Base-by-base conservation (phyloP, 2,329 filamentous ascomycete genomes). In the Stagonosporopsis chrysanthemi region DNA sequence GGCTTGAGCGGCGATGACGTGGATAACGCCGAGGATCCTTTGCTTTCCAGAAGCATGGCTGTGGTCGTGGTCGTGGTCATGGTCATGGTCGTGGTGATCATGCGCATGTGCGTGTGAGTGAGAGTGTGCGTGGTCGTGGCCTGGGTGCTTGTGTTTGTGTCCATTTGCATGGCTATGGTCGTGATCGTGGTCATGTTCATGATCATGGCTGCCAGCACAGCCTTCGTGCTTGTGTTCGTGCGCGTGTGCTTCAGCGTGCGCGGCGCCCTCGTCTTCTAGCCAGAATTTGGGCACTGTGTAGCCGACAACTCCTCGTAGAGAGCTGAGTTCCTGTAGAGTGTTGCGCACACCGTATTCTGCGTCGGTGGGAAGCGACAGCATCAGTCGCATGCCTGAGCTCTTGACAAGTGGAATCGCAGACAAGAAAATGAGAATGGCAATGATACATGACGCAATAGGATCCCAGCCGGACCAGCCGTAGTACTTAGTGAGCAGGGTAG, bases 401-500 rank as follows among this genome's bases (percentile, higher is more conserved):
- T 87, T 87, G 22, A 99, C 92, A 0, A 99, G 84, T 0, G 95
- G 95, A 28, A 94, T 86, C 0, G 95, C 91, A 8, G 93, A 96
- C n/a, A 90, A 84, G 74, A 97, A 93, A 64, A 99, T 99, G 43
- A 99, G 83, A 24, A 95, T 83, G 0, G 95, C 94, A 65, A 99
- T 99, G 58, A 97, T 83, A 75, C 93, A 96, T 0, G 94, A 97
- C 0, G 95, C 95, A 19, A 98, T 79, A 2, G 95, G 95, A 74
- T 99, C 95, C 87, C 94, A 99, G 23, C 94, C 92, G 6, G 91
- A 86, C 92, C 94, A 98, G 15, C 90, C 90, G 71, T 91, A 90
- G 68, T 91, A 88, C 71, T 96, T 89, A 0, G 96, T 96, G 22
- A 98, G 82, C 0, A 91, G 80, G 0, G 95, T 99, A 7, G 92